These are phyloP conservation scores for Beauveria caledonica DNA, from an alignment of 2,329 filamentous ascomycete species.

Conservation along the genomic window DNA sequence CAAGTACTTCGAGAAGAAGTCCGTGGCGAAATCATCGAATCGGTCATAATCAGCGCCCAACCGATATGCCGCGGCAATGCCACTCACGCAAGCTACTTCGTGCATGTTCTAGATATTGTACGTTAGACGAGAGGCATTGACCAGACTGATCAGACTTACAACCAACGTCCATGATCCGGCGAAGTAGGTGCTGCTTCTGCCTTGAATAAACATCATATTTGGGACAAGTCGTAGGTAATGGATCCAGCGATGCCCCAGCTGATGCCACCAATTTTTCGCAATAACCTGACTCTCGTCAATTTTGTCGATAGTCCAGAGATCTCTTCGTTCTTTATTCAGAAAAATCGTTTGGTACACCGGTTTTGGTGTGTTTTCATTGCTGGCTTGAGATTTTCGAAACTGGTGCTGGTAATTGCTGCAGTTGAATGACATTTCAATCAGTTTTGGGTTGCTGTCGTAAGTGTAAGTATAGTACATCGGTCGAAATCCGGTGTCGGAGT, in stretches of 20 bases:
- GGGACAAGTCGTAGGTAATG: constrained; percentile 60
- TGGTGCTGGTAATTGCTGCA: constrained; percentile 70
- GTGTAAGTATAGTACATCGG: constrained; percentile 60
- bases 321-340: constrained; percentile 46
- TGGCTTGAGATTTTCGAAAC: constrained; percentile 39
- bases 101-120: constrained; percentile 46
- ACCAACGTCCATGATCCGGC: constrained; percentile 63
- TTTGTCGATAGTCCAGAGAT: constrained; percentile 51
- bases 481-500: constrained; percentile 44
- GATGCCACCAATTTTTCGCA: constrained; percentile 59
- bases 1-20: constrained; percentile 40
- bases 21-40: constrained; percentile 45
- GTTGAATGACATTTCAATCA: constrained; percentile 65
- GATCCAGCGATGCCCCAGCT: constrained; percentile 55
- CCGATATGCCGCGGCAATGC: constrained; percentile 62
- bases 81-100: constrained; percentile 62
- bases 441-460: constrained; percentile 45
- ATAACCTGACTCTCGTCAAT: constrained; percentile 55
- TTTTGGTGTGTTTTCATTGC: constrained; percentile 28
- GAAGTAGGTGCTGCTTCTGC: constrained; percentile 52
- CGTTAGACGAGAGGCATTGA: background rate
- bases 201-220: constrained; percentile 64
- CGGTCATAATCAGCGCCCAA: constrained; percentile 57
- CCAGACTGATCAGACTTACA: constrained; percentile 28
- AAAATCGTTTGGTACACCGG: constrained; percentile 67